phyloP scores from a whole-genome alignment of 1,284 basidiomycete species.

The Puccinia triticina region DNA sequence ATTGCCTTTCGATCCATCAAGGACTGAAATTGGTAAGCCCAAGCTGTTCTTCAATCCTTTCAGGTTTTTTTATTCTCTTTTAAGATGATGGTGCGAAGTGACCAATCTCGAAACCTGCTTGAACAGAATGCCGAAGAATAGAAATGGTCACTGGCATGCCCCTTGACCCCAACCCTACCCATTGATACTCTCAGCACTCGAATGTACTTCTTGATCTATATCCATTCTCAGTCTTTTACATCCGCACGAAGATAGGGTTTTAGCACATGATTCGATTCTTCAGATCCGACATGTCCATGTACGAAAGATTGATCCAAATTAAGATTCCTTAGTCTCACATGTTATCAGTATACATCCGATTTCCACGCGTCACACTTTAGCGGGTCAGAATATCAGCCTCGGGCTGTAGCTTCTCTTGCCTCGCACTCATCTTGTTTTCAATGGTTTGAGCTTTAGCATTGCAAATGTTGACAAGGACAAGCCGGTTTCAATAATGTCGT shows the following conservation, averaged over 20 bases:
- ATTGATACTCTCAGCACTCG: not conserved
- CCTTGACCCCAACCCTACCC: constrained; percentile 17
- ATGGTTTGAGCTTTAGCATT: not conserved
- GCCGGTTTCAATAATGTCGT: not conserved
- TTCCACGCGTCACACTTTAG: not conserved
- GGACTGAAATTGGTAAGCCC: constrained; percentile 37
- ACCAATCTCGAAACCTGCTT: not conserved
- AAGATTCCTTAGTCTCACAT: not conserved
- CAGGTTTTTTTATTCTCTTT: not conserved
- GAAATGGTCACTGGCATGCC: constrained; percentile 35
- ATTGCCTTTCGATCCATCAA: constrained; percentile 44
- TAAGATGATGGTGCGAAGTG: not conserved
- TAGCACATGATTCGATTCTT: not conserved
- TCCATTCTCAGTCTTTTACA: not conserved
- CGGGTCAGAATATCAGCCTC: not conserved
- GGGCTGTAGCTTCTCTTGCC: not conserved
- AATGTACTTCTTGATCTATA: constrained; percentile 9
- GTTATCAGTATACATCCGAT: not conserved
- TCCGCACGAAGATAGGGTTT: not conserved
- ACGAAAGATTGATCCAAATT: not conserved
- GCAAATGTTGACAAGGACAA: not conserved
- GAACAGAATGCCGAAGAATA: constrained; percentile 40
- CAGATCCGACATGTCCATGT: not conserved
- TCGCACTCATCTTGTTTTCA: not conserved
- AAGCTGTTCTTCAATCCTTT: not conserved